A percentile compares a stretch with the other conserved stretches of the same genome.
Conservation (phyloP, 768 basidiomycete genomes). For the Tylopilus intermedius region DNA sequence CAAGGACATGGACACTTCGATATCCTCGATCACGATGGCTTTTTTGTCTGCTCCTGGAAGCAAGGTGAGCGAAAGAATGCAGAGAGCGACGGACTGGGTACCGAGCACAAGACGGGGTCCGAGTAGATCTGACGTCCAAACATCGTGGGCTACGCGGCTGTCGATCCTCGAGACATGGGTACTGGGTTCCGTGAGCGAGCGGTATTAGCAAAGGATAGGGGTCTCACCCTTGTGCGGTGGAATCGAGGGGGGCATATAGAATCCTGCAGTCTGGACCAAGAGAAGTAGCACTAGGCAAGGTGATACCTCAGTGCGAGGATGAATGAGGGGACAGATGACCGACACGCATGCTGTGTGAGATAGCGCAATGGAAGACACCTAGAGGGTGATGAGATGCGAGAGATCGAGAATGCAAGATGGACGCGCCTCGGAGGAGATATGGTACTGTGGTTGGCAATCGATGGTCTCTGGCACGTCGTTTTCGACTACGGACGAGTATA, state of each 20-base stretch:
- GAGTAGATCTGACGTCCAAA: constrained; percentile 52
- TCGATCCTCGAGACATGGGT: constrained; percentile 27
- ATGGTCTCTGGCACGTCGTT: background rate
- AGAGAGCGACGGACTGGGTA: constrained; percentile 17
- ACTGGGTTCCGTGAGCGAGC: constrained; percentile 2
- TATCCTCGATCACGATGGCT: constrained; percentile 49
- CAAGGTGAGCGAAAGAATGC: background rate
- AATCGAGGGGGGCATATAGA: constrained; percentile 39
- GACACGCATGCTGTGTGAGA: constrained; percentile 49
- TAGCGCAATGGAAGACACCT: constrained; percentile 51
- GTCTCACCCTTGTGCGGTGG: constrained; percentile 37
- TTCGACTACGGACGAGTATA: constrained; percentile 34
- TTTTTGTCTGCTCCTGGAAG: constrained; percentile 49
- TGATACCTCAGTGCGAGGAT: constrained; percentile 13
- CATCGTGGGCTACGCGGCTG: constrained; percentile 43
- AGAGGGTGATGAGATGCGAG: background rate
- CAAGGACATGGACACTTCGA: constrained; percentile 36
- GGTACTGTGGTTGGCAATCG: constrained; percentile 41
- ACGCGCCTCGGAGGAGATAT: constrained; percentile 30
- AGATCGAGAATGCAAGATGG: background rate
- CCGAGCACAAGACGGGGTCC: constrained; percentile 51
- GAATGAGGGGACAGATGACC: constrained; percentile 18
- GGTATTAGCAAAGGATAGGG: background rate
- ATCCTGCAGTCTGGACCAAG: constrained; percentile 51
- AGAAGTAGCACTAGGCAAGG: constrained; percentile 45